Evolutionary conservation across 495 filamentous ascomycete species (phyloP).

Genomic region (Penicillium desertorum): DNA sequence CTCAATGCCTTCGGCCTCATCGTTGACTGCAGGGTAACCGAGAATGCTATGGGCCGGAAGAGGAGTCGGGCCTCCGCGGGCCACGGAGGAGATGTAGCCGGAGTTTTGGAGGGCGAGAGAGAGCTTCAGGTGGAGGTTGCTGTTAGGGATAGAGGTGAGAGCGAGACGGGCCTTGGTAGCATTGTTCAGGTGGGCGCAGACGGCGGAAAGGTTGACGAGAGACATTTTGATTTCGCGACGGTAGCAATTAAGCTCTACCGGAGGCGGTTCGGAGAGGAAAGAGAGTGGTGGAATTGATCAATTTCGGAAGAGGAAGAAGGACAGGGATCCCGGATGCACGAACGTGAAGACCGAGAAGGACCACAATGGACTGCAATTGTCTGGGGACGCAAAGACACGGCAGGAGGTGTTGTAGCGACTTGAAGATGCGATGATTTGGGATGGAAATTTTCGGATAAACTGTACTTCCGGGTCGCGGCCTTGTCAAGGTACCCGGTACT

Average conservation of each 20-base stretch:
- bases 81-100: slow-evolving; percentile 80
- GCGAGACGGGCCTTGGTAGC: slow-evolving; percentile 81
- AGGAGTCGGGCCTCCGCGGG: slow-evolving; percentile 68
- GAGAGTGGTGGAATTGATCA: slow-evolving; percentile 1
- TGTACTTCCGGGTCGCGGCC: slow-evolving; percentile 20
- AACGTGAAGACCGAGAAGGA: background rate
- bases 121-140: slow-evolving; percentile 75
- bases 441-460: slow-evolving; percentile 51
- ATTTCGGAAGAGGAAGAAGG: slow-evolving; percentile 4
- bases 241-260: slow-evolving; percentile 30
- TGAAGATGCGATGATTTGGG: slow-evolving; percentile 19
- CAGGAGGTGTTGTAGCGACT: slow-evolving; percentile 20
- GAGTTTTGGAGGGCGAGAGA: slow-evolving; percentile 74
- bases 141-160: slow-evolving; percentile 80
- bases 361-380: slow-evolving; percentile 11
- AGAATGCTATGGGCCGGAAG: slow-evolving; percentile 56
- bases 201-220: slow-evolving; percentile 73
- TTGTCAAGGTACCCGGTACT: slow-evolving; percentile 22
- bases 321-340: background rate
- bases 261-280: slow-evolving; percentile 17
- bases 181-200: slow-evolving; percentile 94
- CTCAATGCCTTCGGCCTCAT: slow-evolving; percentile 42
- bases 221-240: slow-evolving; percentile 63
- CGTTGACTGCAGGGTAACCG: slow-evolving; percentile 42
- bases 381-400: slow-evolving; percentile 13